phyloP scores from a whole-genome alignment of 2,329 filamentous ascomycete species.

The Calonectria pseudoturangicola region DNA sequence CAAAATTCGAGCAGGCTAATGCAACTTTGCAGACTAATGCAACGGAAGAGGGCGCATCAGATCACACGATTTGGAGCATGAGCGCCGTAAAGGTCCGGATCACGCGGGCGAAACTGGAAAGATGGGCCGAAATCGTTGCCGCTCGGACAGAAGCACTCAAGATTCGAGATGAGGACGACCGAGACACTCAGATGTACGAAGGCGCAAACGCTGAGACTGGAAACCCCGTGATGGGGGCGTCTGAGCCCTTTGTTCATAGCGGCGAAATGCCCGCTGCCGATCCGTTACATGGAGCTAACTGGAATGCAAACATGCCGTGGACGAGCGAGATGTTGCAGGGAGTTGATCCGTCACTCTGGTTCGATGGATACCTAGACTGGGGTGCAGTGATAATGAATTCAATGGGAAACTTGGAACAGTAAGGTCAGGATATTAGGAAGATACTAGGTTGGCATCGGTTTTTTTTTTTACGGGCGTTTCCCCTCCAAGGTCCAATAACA shows the following conservation, averaged over 20 bases:
- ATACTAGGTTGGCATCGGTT: neutral
- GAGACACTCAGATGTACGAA: constrained; percentile 47
- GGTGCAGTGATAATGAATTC: constrained; percentile 58
- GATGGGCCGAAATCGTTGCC: constrained; percentile 68
- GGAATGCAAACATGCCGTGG: constrained; percentile 55
- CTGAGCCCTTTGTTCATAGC: constrained; percentile 36
- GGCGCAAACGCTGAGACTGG: constrained; percentile 19
- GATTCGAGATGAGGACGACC: constrained; percentile 43
- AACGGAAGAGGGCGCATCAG: constrained; percentile 58
- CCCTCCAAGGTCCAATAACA: too few species aligned
- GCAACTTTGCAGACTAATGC: constrained; percentile 58
- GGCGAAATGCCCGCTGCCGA: constrained; percentile 51
- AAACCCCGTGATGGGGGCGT: neutral
- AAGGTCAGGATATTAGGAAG: constrained; percentile 4
- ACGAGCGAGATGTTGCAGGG: constrained; percentile 58
- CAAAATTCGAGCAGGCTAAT: constrained; percentile 66
- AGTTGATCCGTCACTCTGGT: constrained; percentile 59
- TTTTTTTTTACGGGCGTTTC: too few species aligned
- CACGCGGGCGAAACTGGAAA: constrained; percentile 66
- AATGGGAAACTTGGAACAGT: constrained; percentile 53
- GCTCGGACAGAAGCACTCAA: constrained; percentile 56
- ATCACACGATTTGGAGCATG: constrained; percentile 69
- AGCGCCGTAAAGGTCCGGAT: constrained; percentile 68
- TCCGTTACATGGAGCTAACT: constrained; percentile 51
- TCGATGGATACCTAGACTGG: constrained; percentile 61